Conservation (phyloP, 2,329 filamentous ascomycete genomes). For the Pseudocercospora crystallina region DNA sequence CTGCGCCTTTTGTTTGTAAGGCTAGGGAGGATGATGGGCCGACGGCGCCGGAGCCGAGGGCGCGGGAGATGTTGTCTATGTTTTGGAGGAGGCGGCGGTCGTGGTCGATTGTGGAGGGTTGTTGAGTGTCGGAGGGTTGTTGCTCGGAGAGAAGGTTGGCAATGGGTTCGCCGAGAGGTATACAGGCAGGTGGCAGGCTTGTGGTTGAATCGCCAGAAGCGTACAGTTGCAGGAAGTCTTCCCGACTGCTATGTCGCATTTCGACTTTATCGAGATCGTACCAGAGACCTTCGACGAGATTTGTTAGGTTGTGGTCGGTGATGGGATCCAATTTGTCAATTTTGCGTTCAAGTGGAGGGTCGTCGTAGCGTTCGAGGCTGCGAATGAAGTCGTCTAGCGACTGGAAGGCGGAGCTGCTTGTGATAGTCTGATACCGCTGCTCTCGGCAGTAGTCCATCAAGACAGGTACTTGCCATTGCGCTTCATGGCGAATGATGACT, state of each 20-base stretch:
- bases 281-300: constrained; percentile 49
- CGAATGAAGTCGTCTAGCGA: constrained; percentile 47
- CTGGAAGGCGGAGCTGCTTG: constrained; percentile 41
- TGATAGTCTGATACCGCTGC: constrained; percentile 39
- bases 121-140: not conserved
- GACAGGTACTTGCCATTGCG: constrained; percentile 49
- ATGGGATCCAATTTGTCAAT: constrained; percentile 45
- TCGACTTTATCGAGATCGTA: constrained; percentile 45
- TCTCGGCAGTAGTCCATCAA: constrained; percentile 43
- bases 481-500: constrained; percentile 54
- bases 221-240: constrained; percentile 43
- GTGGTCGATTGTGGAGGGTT: constrained; percentile 4
- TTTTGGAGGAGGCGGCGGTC: constrained; percentile 18
- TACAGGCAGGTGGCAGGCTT: constrained; percentile 28
- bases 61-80: constrained; percentile 18
- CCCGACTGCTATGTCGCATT: constrained; percentile 34
- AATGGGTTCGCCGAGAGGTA: constrained; percentile 33
- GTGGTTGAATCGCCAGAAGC: constrained; percentile 23
- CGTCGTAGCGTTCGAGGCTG: constrained; percentile 44
- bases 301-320: constrained; percentile 43
- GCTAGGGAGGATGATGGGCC: constrained; percentile 25
- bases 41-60: constrained; percentile 13
- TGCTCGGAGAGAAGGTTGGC: too few relatives aligned
- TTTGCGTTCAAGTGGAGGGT: constrained; percentile 38
- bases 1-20: constrained; percentile 54